Conservation (phyloP, 2,329 filamentous ascomycete species). For the Blumeriella jaapii region DNA sequence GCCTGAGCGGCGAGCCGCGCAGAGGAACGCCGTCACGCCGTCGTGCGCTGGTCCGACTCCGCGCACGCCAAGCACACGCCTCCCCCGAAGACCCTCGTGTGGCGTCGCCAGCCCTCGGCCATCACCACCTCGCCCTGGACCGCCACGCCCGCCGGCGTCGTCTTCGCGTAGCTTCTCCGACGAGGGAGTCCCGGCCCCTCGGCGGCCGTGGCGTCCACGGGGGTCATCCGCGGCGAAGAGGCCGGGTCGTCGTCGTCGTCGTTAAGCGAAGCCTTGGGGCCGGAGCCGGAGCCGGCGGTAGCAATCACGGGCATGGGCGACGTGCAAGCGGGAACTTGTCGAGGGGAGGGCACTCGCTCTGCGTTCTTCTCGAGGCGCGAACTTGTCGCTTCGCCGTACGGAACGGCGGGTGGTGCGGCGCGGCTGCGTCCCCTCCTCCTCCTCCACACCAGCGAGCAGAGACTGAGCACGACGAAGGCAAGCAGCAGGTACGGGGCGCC, state of each 20-base stretch:
- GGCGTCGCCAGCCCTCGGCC: constrained; percentile 16
- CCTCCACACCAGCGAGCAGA: constrained; percentile 1
- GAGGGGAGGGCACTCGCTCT: no score
- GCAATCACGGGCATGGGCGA: no score
- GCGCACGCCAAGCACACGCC: constrained; percentile 18
- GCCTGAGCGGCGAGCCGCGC: no score
- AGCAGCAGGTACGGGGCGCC: constrained; percentile 1
- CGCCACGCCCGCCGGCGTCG: constrained; percentile 7
- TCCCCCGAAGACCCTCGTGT: constrained; percentile 20
- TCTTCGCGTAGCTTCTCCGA: constrained; percentile 17
- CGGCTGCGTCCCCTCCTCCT: constrained; percentile 1
- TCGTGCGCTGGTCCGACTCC: constrained; percentile 13
- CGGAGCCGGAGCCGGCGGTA: no score
- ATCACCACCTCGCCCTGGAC: constrained; percentile 17
- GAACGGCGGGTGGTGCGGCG: no score
- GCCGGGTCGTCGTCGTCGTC: constrained; percentile 17
- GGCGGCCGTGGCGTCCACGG: background rate
- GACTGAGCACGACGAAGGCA: constrained; percentile 5
- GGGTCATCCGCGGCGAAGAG: background rate
- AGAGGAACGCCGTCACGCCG: no score
- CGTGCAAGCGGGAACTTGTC: no score
- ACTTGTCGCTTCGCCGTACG: no score
- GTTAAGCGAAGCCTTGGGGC: no score
- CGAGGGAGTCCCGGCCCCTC: constrained; percentile 4
- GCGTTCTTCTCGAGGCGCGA: no score